Base-by-base conservation (phyloP, 2,329 filamentous ascomycete species). In the Purpureocillium lavendulum region DNA sequence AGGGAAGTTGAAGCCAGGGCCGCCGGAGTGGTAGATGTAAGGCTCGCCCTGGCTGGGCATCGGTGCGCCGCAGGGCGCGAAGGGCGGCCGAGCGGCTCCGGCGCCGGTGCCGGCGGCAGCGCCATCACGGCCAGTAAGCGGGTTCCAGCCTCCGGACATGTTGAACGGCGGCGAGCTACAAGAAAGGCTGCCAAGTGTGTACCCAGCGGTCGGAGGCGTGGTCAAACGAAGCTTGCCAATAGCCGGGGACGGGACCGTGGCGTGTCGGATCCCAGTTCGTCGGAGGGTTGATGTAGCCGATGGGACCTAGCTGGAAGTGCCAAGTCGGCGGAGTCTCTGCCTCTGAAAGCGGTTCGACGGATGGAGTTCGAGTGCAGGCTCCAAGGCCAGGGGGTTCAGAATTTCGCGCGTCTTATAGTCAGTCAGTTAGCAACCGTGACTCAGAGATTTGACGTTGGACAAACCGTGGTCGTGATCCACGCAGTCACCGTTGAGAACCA, bases 71-170 rank as follows among this genome's bases (percentile, higher is more conserved):
- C 44, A 50, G 4, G 62, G 62, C 26, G 61, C 51, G 40, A 52
- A 52, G 12, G 51, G 48, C 4, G 64, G 64, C 1, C 56, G 56
- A 29, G 42, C 36, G 15, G 54, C 55, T 10, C 51, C 47, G n/a
- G 52, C 40, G 44, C 69, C 65, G 13, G 61, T 62, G 15, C 65
- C 57, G 30, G 57, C 21, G 21, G 54, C 55, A 10, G 51, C 47
- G n/a, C 52, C 41, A 44, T 69, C 65, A 13, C 61, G 62, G 15
- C 65, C 57, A 28, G 57, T 55, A 12, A 60, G 41, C 4, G 63
- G 63, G 41, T 67, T 67, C 60, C 61, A 65, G 30, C 62, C 61
- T 31, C 57, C 55, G 36, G 61, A 56, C 61, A 65, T 65, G 10
- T 12, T n/a, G n/a, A n/a, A n/a, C n/a, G n/a, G n/a, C n/a, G n/a